Base-by-base conservation (phyloP, 2,329 filamentous ascomycete genomes). In the Pyrenochaeta sp. region DNA sequence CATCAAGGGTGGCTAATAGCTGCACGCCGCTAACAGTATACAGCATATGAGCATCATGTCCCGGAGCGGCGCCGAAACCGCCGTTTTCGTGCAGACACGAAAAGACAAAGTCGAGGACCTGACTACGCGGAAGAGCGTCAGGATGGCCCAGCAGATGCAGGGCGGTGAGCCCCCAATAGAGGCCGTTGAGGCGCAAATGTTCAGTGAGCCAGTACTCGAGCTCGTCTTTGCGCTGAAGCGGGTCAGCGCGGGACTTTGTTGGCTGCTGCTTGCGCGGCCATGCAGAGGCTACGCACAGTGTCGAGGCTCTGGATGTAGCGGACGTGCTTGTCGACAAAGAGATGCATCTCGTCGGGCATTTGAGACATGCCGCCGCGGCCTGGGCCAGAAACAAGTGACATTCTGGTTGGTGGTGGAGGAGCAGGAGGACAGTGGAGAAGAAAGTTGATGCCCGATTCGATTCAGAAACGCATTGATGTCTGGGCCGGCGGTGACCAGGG, bases 181-280 rank as follows among this genome's bases (percentile, higher is more conserved):
- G 85, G 39, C 95, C 95, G 74, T 95, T 97, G 52, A 99, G 85
- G 56, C 95, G 92, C 63, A 99, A 83, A 75, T 99, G 95, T 78
- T 99, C 94, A 12, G 95, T 99, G 73, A 98, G 83, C 90, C 94
- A 97, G 81, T 98, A 99, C 76, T 97, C 92, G 67, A 97, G 88
- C 78, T 97, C 91, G 82, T 98, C 92, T 79, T 90, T 92, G 73
- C 90, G 89, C 87, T 90, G 78, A 66, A 69, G 66, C 69, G 58
- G 56, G 68, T 81, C 71, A 79, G 78, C 69, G 71, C 66, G 56
- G 59, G 53, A 62, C 48, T 54, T 31, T 57, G 50, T 33, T 43
- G 54, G 43, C 54, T 51, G 56, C 44, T 42, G 58, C 49, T 49
- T 64, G 62, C 54, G 54, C 55, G 53, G 60, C 49, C 51, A 51